phyloP scores from a whole-genome alignment of 495 filamentous ascomycete species.

The Sordaria brevicollis region DNA sequence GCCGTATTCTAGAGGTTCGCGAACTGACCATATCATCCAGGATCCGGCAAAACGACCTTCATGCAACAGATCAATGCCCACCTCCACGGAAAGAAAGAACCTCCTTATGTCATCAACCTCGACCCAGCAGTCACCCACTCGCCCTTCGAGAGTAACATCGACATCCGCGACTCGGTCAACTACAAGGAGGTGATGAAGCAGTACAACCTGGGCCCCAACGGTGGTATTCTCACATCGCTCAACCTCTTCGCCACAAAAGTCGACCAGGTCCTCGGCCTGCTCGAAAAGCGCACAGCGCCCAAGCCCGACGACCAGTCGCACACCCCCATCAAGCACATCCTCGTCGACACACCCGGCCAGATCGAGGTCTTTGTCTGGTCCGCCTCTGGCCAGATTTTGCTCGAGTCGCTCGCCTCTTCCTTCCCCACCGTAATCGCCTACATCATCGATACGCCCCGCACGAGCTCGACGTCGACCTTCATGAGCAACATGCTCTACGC shows the following conservation, averaged over 20 bases:
- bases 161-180: constrained; percentile 97
- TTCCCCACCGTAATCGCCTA: constrained; percentile 97
- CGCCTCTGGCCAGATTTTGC: constrained; percentile 83
- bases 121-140: constrained; percentile 89
- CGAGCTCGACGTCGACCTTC: constrained; percentile 86
- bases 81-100: constrained; percentile 61
- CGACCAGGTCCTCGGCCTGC: constrained; percentile 78
- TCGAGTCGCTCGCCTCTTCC: constrained; percentile 80
- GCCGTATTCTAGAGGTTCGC: not conserved
- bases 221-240: constrained; percentile 90
- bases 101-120: constrained; percentile 92
- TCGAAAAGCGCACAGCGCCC: constrained; percentile 76
- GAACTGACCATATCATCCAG: constrained; percentile 26
- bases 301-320: constrained; percentile 48
- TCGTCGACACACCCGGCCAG: constrained; percentile 93
- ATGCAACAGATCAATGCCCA: constrained; percentile 95
- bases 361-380: constrained; percentile 99
- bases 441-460: constrained; percentile 91
- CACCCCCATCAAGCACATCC: constrained; percentile 68
- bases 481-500: constrained; percentile 99
- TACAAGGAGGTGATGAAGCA: constrained; percentile 99
- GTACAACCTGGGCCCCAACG: constrained; percentile 96
- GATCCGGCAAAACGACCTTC: constrained; percentile 96
- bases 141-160: constrained; percentile 98
- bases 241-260: constrained; percentile 97